Evolutionary conservation across 2,329 filamentous ascomycete species (phyloP).

Genomic region (Orbilia oligospora): DNA sequence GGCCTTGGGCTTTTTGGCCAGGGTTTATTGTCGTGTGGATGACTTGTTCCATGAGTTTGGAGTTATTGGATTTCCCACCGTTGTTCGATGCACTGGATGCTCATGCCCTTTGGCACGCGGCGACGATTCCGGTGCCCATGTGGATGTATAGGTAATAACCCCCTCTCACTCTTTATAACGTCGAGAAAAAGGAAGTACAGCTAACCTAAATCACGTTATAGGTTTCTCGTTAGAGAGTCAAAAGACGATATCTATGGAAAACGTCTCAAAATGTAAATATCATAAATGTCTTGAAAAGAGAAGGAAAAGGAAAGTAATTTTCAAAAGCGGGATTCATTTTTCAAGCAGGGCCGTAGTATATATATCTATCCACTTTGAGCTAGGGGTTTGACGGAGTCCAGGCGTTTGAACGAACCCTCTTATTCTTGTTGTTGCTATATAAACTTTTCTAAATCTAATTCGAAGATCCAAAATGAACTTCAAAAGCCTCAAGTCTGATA

Average conservation of each 20-base stretch:
- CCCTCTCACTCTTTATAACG: not conserved
- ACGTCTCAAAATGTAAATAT: conserved; percentile 59
- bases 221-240: conserved; percentile 48
- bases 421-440: not conserved
- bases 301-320: not conserved
- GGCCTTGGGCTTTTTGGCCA: conserved; percentile 87
- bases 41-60: conserved; percentile 92
- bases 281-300: not conserved
- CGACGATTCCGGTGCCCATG: conserved; percentile 87
- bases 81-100: conserved; percentile 87
- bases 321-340: not conserved
- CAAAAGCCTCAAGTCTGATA: not conserved
- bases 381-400: not conserved
- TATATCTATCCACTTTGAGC: not conserved
- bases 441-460: not conserved
- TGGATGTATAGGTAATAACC: conserved; percentile 78
- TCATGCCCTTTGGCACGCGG: conserved; percentile 94
- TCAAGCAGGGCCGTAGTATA: not conserved
- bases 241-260: conserved; percentile 59
- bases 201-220: conserved; percentile 4
- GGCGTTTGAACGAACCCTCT: not conserved
- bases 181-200: not conserved
- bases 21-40: conserved; percentile 93
- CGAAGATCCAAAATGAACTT: not conserved
- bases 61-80: conserved; percentile 93